Evolutionary conservation across 2,329 filamentous ascomycete genomes (phyloP).

Genomic region (Talaromyces sp.): DNA sequence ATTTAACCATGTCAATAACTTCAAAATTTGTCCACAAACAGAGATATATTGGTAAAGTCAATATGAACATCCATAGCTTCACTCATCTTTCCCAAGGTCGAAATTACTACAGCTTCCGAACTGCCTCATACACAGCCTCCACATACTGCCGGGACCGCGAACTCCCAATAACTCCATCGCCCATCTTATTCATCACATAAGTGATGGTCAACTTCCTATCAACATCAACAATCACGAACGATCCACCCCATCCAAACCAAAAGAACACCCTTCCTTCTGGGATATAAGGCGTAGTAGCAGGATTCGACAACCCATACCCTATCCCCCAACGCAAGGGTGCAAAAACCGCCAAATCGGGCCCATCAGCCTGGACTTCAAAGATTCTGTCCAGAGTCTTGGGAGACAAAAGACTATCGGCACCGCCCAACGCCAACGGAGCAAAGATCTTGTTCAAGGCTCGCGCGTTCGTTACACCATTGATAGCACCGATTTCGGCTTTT

Average conservation of each 20-base stretch:
- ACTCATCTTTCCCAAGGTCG: background rate
- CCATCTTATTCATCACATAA: conserved; percentile 50
- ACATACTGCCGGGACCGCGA: conserved; percentile 29
- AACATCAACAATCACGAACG: conserved; percentile 43
- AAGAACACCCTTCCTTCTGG: conserved; percentile 35
- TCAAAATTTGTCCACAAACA: background rate
- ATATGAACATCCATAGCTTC: background rate
- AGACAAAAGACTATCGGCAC: conserved; percentile 38
- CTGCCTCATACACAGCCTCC: conserved; percentile 30
- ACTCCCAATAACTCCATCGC: conserved; percentile 28
- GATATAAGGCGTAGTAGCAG: conserved; percentile 24
- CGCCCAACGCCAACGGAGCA: conserved; percentile 35
- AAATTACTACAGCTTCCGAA: conserved; percentile 1
- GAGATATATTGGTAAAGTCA: background rate
- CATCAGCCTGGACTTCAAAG: conserved; percentile 44
- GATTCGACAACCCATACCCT: conserved; percentile 39
- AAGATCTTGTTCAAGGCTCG: conserved; percentile 42
- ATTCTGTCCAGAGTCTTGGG: conserved; percentile 44
- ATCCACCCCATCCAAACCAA: conserved; percentile 50
- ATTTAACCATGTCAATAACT: background rate
- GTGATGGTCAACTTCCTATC: conserved; percentile 42
- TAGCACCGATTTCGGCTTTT: conserved; percentile 40
- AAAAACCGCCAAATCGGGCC: conserved; percentile 40
- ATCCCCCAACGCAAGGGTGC: conserved; percentile 40
- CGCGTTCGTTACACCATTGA: conserved; percentile 49